Evolutionary conservation across 208 protist genomes (phyloP).

Genomic region (Trypanosoma boissoni): DNA sequence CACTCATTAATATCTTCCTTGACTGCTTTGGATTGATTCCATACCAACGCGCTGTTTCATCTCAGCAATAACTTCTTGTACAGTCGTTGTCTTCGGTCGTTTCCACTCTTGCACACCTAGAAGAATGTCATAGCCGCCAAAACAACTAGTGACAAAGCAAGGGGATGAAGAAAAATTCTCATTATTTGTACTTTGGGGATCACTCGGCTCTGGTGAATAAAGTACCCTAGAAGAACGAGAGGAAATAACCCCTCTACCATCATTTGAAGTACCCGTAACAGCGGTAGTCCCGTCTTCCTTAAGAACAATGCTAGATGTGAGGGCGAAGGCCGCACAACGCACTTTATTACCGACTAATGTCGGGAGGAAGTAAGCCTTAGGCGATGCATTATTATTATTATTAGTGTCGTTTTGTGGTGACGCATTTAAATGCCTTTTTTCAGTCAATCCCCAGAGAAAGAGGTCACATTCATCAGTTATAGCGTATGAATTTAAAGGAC

Average conservation of each 20-base stretch:
- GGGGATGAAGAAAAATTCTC: not conserved
- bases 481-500: slow-evolving; percentile 59
- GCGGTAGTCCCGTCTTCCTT: slow-evolving; percentile 48
- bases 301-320: slow-evolving; percentile 34
- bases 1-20: not conserved
- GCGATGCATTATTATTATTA: not conserved
- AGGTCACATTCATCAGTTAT: slow-evolving; percentile 60
- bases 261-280: slow-evolving; percentile 34
- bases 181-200: not conserved
- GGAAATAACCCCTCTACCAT: slow-evolving; percentile 25
- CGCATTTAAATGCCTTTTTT: slow-evolving; percentile 49
- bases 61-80: slow-evolving; percentile 33
- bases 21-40: not conserved
- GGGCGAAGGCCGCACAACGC: slow-evolving; percentile 60
- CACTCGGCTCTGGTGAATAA: not conserved
- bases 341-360: slow-evolving; percentile 38
- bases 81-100: slow-evolving; percentile 33
- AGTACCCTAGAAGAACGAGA: slow-evolving; percentile 32
- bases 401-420: not conserved
- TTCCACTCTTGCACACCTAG: slow-evolving; percentile 45
- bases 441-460: slow-evolving; percentile 74
- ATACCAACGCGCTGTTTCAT: slow-evolving; percentile 23
- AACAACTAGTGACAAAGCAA: slow-evolving; percentile 39
- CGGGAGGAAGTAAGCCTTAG: slow-evolving; percentile 25
- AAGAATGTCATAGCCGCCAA: slow-evolving; percentile 52